These are phyloP conservation scores for Craspedostauros australis DNA, from an alignment of 108 stramenopile species.

Conservation along the genomic window DNA sequence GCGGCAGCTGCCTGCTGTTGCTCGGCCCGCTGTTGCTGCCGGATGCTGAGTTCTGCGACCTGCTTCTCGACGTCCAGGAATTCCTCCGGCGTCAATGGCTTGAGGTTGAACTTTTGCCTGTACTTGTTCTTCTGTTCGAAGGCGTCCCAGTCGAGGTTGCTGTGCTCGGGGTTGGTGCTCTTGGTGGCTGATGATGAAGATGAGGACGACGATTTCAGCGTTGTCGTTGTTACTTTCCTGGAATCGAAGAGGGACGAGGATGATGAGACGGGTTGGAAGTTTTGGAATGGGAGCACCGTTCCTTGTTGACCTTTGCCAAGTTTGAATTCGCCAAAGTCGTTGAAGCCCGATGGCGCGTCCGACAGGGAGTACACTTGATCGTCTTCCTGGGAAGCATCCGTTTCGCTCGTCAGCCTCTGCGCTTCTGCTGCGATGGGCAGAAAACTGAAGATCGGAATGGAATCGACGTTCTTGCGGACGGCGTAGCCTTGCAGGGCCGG, in stretches of 20 bases:
- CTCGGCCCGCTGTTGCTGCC: slow-evolving; percentile 49
- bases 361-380: no score
- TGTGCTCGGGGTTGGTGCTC: not conserved
- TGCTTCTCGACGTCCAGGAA: slow-evolving; percentile 55
- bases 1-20: slow-evolving; percentile 8
- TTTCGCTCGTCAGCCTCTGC: no score
- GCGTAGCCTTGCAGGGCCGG: slow-evolving; percentile 28
- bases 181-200: not conserved
- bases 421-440: no score
- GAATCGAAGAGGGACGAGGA: not conserved
- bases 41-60: slow-evolving; percentile 40
- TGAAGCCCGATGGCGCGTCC: no score
- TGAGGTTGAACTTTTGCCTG: slow-evolving; percentile 68
- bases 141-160: slow-evolving; percentile 28
- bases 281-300: not conserved
- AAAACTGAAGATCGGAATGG: slow-evolving; percentile 28
- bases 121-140: slow-evolving; percentile 58
- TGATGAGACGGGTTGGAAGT: slow-evolving; percentile 6
- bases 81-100: slow-evolving; percentile 69
- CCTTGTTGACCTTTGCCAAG: not conserved
- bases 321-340: no score
- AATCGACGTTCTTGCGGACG: slow-evolving; percentile 19
- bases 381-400: not conserved
- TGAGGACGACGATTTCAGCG: not conserved
- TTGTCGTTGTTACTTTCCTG: not conserved